Base-by-base conservation (phyloP, 768 basidiomycete species). In the Termitomyces bulborhizus region DNA sequence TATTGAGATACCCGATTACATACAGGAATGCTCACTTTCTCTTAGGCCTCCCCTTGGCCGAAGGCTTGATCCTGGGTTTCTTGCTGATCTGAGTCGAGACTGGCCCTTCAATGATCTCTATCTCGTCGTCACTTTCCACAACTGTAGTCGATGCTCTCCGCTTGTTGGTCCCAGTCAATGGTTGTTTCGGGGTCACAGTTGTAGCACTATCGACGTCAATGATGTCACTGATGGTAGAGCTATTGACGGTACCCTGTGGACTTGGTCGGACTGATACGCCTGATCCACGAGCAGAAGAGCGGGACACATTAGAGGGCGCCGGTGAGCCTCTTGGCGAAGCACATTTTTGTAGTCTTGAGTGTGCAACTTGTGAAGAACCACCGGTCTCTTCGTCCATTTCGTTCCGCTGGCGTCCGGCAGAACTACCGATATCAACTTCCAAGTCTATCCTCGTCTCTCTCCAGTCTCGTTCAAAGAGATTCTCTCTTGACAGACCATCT, bases 381-480 rank as follows among this genome's bases (percentile, higher is more conserved):
- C 62, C 54, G 43, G 45, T 44, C n/a, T 67, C 66, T 26, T 66
- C 60, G 34, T 65, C 62, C 37, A 53, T 55, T 24, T 66, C 67
- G 21, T 57, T 59, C 51, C 60, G 65, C 39, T 65, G 37, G 9
- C 57, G 60, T 40, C 60, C 61, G 34, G 53, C 50, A 27, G 63
- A 27, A 32, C 57, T 50, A 36, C 66, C 58, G 26, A 60, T 57
- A 12, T 71, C 71, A 24, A 65, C 63, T 31, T 78, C 75, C 44
- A 74, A 62, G 24, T 74, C 68, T 55, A 84, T 63, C 50, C 88
- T 75, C 3, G 84, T 83, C 68, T 90, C 89, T 46, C 87, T 75
- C 87, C 88, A 91, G 65, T 91, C 90, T 27, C 88, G 76, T 54
- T 77, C 75, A 66, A 88, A 89, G 3, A 89, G 60, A 55, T 76